phyloP scores from a whole-genome alignment of 495 filamentous ascomycete species.

The Aspergillus cristatus region DNA sequence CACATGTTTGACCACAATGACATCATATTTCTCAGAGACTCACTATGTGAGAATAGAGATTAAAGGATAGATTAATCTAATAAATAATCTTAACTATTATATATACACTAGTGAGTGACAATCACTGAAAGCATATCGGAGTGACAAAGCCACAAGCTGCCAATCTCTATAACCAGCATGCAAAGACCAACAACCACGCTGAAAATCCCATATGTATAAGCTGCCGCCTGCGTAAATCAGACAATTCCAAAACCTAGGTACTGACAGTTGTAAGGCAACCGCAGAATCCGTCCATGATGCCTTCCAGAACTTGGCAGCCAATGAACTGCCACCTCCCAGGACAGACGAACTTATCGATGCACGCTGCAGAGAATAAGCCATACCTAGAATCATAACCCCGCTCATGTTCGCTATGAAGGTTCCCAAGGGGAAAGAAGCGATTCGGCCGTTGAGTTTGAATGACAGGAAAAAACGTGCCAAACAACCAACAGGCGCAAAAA shows the following conservation, averaged over 20 bases:
- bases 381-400: too few species aligned
- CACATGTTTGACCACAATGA: too few species aligned
- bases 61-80: too few species aligned
- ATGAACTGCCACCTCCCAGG: conserved; percentile 1
- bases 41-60: too few species aligned
- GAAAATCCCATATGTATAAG: conserved; percentile 58
- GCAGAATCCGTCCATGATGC: conserved; percentile 77
- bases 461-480: too few species aligned
- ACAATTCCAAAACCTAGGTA: conserved; percentile 72
- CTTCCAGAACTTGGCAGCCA: conserved; percentile 64
- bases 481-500: too few species aligned
- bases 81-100: too few species aligned
- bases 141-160: conserved; percentile 55
- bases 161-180: conserved; percentile 61
- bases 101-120: too few species aligned
- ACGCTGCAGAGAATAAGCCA: neutral
- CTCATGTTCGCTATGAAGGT: too few species aligned
- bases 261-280: conserved; percentile 80
- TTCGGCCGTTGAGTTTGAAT: too few species aligned
- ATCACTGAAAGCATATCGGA: conserved; percentile 26
- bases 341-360: conserved; percentile 1
- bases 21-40: too few species aligned
- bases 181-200: conserved; percentile 54
- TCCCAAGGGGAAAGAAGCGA: too few species aligned
- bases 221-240: conserved; percentile 48